Evolutionary conservation across 441 rosid genomes (phyloP).

Genomic region (Bocquillonia castaneifolia): DNA sequence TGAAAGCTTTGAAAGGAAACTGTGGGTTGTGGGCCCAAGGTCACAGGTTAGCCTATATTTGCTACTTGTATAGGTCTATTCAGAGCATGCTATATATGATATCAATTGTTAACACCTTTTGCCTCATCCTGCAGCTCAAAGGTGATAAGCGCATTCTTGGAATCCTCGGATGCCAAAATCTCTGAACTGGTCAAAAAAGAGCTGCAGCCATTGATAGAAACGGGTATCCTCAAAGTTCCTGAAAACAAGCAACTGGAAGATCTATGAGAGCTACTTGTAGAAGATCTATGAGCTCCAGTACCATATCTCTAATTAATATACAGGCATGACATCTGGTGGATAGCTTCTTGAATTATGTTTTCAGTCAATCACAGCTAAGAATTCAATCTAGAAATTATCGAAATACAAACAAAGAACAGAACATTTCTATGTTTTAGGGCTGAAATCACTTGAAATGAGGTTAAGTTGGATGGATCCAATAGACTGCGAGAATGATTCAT

Average conservation of each 20-base stretch:
- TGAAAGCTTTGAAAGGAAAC: conserved; percentile 68
- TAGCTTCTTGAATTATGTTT: not conserved
- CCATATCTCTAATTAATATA: not conserved
- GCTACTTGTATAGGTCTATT: not conserved
- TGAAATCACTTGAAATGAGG: not conserved
- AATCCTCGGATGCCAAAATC: conserved; percentile 49
- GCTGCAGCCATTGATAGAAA: conserved; percentile 62
- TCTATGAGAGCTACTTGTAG: not conserved
- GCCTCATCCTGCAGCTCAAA: conserved; percentile 49
- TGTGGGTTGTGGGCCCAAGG: conserved; percentile 70
- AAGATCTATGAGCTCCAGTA: not conserved
- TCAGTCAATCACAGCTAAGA: not conserved
- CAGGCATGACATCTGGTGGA: not conserved
- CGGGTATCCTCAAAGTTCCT: conserved; percentile 51
- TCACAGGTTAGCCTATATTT: conserved; percentile 55
- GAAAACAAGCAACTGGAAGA: conserved; percentile 24
- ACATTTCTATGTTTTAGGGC: not conserved
- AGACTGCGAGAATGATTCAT: not conserved
- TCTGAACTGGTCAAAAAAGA: conserved; percentile 46
- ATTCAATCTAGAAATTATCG: not conserved
- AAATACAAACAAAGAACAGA: not conserved
- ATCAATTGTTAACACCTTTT: conserved; percentile 3
- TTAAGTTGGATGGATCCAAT: not conserved
- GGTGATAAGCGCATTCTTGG: conserved; percentile 66
- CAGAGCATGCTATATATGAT: not conserved